Evolutionary conservation across 371 early-diverging fungal genomes (phyloP).

Genomic region (Basidiobolus meristosporus): DNA sequence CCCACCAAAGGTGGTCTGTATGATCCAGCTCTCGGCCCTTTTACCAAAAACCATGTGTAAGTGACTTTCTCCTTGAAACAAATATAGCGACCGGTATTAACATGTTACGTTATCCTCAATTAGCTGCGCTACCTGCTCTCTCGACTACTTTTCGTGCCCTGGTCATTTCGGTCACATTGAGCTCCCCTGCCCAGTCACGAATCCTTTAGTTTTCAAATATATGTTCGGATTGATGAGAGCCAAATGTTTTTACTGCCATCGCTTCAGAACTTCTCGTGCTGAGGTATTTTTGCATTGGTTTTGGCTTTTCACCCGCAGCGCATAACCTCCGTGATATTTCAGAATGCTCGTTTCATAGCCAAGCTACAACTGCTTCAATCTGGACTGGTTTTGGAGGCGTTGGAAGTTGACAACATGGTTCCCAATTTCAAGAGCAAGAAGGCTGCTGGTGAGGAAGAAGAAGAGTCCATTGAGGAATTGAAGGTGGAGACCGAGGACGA

Average conservation of each 20-base stretch:
- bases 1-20: constrained; percentile 90
- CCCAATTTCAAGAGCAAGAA: constrained; percentile 15
- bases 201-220: constrained; percentile 84
- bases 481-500: constrained; percentile 26
- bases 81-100: constrained; percentile 1
- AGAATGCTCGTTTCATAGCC: constrained; percentile 26
- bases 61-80: constrained; percentile 1
- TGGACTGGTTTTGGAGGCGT: constrained; percentile 68
- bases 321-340: background rate
- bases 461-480: constrained; percentile 20
- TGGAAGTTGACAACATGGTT: constrained; percentile 45
- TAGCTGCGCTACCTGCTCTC: constrained; percentile 80
- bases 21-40: constrained; percentile 93
- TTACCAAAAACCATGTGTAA: constrained; percentile 51
- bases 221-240: constrained; percentile 73
- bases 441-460: constrained; percentile 21
- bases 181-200: constrained; percentile 87
- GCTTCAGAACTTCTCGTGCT: constrained; percentile 42
- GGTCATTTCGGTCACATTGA: constrained; percentile 99
- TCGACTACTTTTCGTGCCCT: constrained; percentile 71
- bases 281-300: background rate
- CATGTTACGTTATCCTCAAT: background rate
- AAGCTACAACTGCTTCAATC: constrained; percentile 52
- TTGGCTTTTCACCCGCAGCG: background rate
- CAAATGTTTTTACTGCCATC: constrained; percentile 82